phyloP scores from a whole-genome alignment of 1,139 yeast genomes.

The Taiozyma onychis region DNA sequence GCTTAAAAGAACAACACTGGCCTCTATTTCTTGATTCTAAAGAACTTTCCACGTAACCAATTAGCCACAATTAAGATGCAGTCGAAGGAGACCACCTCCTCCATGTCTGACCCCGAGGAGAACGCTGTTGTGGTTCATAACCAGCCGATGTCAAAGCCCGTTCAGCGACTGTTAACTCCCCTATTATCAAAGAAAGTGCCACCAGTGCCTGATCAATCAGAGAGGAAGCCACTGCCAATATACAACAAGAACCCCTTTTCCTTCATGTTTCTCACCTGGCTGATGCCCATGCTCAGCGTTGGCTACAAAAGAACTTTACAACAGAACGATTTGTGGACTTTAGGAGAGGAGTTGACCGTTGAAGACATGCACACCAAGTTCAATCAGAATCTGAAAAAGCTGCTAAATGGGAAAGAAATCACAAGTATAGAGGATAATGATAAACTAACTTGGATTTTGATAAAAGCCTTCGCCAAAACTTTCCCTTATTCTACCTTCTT shows the following conservation, averaged over 20 bases:
- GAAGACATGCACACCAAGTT: slow-evolving; percentile 37
- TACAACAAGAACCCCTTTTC: slow-evolving; percentile 28
- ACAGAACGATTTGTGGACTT: slow-evolving; percentile 51
- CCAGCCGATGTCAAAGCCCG: background rate
- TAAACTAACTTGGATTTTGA: background rate
- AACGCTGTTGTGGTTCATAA: background rate
- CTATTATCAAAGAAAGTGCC: slow-evolving; percentile 36
- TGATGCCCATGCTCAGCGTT: slow-evolving; percentile 43
- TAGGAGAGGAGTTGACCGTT: slow-evolving; percentile 45
- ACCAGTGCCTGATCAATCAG: slow-evolving; percentile 45
- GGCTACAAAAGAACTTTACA: slow-evolving; percentile 63
- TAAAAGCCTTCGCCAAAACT: slow-evolving; percentile 40
- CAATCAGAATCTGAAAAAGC: slow-evolving; percentile 28
- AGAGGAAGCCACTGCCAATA: slow-evolving; percentile 39
- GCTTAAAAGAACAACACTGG: too few species aligned
- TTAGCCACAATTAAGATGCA: background rate
- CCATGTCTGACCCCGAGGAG: background rate
- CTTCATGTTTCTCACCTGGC: slow-evolving; percentile 46
- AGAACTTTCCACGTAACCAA: too few species aligned
- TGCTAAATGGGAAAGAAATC: slow-evolving; percentile 9
- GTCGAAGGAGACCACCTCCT: background rate
- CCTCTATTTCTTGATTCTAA: too few species aligned
- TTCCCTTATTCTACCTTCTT: slow-evolving; percentile 42
- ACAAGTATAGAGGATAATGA: background rate
- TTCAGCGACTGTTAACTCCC: slow-evolving; percentile 31